Conservation (phyloP, 768 basidiomycete species). For the Amanita subjunquillea region DNA sequence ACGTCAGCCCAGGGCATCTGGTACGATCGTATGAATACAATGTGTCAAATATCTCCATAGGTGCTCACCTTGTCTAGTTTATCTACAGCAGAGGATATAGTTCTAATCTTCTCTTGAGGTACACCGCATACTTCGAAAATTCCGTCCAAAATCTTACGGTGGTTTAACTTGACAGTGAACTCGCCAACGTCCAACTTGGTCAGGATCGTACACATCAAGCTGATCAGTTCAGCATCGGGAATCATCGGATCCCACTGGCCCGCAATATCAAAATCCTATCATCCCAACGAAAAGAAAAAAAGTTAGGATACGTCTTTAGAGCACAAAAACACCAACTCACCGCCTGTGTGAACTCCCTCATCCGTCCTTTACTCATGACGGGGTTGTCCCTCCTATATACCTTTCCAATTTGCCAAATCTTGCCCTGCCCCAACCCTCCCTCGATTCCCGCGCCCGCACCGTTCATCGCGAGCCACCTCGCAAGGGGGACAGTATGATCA, state of each 20-base stretch:
- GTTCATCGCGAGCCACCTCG: conserved; percentile 91
- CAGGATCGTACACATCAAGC: conserved; percentile 72
- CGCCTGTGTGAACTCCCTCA: conserved; percentile 98
- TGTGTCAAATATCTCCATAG: background rate
- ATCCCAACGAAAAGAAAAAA: background rate
- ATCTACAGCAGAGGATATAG: conserved; percentile 94
- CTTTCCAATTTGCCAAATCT: conserved; percentile 98
- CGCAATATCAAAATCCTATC: conserved; percentile 89
- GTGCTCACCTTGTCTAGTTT: conserved; percentile 88
- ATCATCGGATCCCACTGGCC: conserved; percentile 96
- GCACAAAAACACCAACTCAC: conserved; percentile 29
- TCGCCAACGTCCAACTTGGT: conserved; percentile 84
- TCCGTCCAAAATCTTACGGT: conserved; percentile 94
- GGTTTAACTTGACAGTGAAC: conserved; percentile 93
- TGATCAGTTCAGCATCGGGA: conserved; percentile 87
- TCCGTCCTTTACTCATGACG: conserved; percentile 94
- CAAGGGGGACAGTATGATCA: conserved; percentile 95
- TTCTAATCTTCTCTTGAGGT: conserved; percentile 76
- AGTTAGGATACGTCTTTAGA: background rate
- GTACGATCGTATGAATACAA: background rate
- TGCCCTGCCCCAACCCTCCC: conserved; percentile 48
- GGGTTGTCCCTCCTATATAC: conserved; percentile 96
- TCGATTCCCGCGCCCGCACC: conserved; percentile 23
- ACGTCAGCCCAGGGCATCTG: conserved; percentile 88
- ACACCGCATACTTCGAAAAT: conserved; percentile 97